These are phyloP conservation scores for Mycoemilia scoparia DNA, from an alignment of 192 early-diverging fungal genomes.

Conservation along the genomic window DNA sequence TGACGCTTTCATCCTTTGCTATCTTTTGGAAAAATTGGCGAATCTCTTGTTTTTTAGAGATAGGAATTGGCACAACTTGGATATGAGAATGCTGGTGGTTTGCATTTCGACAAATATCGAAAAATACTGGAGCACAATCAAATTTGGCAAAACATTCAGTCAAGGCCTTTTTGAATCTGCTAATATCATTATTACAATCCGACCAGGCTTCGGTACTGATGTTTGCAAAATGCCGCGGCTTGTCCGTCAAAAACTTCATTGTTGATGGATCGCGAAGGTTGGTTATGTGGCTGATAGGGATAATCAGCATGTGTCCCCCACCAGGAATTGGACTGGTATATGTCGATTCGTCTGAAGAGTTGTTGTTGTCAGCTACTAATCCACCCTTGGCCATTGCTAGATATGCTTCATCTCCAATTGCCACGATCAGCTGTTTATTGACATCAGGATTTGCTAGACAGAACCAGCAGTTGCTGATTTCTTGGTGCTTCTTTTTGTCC, in stretches of 20 bases:
- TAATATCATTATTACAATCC: constrained; percentile 37
- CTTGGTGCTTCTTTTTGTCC: constrained; percentile 5
- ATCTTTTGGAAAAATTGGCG: too few relatives aligned
- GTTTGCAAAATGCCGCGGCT: neutral
- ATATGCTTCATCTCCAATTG: constrained; percentile 67
- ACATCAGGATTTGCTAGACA: constrained; percentile 81
- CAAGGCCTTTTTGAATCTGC: constrained; percentile 17
- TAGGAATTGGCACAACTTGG: constrained; percentile 19
- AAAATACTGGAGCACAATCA: constrained; percentile 48
- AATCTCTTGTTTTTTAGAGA: constrained; percentile 9
- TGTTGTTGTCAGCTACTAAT: constrained; percentile 29
- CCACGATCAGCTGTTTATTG: constrained; percentile 76
- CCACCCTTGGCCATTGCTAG: constrained; percentile 79
- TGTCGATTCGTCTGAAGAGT: neutral
- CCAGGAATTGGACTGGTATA: constrained; percentile 38
- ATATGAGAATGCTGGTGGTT: constrained; percentile 16
- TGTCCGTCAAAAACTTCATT: neutral
- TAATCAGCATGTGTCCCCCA: constrained; percentile 65
- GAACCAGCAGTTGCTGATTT: constrained; percentile 91
- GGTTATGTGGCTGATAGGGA: constrained; percentile 39
- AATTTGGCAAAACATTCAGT: constrained; percentile 30
- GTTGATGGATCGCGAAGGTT: constrained; percentile 12
- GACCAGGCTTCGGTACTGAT: constrained; percentile 13
- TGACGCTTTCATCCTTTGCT: too few relatives aligned
- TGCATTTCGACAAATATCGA: constrained; percentile 47